Conservation (phyloP, 495 filamentous ascomycete genomes). For the Bacidia rubella region DNA sequence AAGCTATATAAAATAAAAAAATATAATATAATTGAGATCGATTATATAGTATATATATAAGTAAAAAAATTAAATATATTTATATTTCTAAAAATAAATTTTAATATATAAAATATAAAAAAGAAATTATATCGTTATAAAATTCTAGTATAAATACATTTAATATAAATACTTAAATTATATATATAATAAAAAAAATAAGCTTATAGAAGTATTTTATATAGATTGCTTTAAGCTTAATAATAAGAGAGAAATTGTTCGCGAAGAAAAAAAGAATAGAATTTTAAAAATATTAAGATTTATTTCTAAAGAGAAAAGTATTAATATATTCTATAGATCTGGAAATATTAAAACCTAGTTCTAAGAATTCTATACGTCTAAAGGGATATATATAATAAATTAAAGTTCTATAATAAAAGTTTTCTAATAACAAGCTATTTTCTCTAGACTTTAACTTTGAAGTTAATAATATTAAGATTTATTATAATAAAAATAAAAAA, state of each 20-base stretch:
- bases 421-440: too few species aligned
- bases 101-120: not conserved
- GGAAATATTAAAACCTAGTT: not conserved
- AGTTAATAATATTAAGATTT: too few species aligned
- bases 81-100: not conserved
- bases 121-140: not conserved
- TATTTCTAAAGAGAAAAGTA: not conserved
- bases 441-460: too few species aligned
- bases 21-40: not conserved
- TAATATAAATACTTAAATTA: not conserved
- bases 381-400: not conserved
- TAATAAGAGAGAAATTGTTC: not conserved
- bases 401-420: too few species aligned
- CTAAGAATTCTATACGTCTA: not conserved
- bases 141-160: not conserved
- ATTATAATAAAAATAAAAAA: too few species aligned
- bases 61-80: not conserved
- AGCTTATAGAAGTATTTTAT: not conserved
- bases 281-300: slow-evolving; percentile 3
- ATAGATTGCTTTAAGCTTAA: not conserved
- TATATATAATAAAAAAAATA: not conserved
- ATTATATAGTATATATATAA: not conserved
- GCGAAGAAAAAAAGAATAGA: not conserved
- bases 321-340: not conserved
- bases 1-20: not conserved